phyloP scores from a whole-genome alignment of 192 early-diverging fungal species.

The Umbelopsis sp. region DNA sequence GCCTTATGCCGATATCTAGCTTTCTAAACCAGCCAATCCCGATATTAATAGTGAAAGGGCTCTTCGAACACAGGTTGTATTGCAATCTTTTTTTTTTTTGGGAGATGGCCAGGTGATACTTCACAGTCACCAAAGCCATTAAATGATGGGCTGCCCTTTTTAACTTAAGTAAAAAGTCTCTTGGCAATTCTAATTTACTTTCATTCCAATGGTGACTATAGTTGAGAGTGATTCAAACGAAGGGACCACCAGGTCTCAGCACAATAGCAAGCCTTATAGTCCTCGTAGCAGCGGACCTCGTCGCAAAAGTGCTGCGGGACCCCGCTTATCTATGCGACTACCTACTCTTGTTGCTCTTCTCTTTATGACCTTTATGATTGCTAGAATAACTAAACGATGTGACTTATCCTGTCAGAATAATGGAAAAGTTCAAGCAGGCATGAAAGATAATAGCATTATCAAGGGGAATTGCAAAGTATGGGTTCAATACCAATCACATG shows the following conservation, averaged over 20 bases:
- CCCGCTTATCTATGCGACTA: neutral
- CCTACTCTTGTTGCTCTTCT: neutral
- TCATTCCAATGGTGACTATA: slow-evolving; percentile 5
- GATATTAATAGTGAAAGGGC: too few relatives aligned
- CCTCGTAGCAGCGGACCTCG: neutral
- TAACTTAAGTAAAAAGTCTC: too few relatives aligned
- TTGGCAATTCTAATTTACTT: too few relatives aligned
- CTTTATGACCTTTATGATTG: slow-evolving; percentile 1
- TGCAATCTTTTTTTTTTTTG: too few relatives aligned
- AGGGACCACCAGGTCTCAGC: neutral
- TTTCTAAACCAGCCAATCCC: too few relatives aligned
- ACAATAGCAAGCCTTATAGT: neutral
- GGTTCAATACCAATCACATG: slow-evolving; percentile 15
- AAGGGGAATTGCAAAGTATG: slow-evolving; percentile 16
- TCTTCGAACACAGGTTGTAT: too few relatives aligned
- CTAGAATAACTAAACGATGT: neutral
- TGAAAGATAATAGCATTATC: neutral
- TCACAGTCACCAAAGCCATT: too few relatives aligned
- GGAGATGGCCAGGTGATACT: too few relatives aligned
- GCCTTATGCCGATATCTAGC: too few relatives aligned
- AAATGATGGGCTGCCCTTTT: too few relatives aligned
- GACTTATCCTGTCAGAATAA: neutral
- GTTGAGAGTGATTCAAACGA: neutral
- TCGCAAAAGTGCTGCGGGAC: neutral
- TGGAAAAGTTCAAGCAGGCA: neutral